Conservation (phyloP, 1,284 basidiomycete species). For the Apiotrichum gracile region DNA sequence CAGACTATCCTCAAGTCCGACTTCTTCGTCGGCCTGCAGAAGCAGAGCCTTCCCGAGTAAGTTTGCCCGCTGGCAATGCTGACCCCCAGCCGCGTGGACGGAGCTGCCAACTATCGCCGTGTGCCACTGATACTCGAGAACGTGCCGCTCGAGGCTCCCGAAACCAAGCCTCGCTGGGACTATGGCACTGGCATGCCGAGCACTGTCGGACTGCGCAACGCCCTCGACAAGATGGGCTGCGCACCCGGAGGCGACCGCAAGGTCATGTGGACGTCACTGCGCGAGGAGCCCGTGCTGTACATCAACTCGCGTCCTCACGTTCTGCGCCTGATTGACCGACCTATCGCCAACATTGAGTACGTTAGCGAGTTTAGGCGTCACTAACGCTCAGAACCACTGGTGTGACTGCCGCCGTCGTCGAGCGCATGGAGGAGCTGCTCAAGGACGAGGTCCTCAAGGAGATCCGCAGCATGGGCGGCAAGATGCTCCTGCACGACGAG, state of each 20-base stretch:
- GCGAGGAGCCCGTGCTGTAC: conserved; percentile 86
- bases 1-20: conserved; percentile 85
- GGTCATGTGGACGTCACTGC: conserved; percentile 84
- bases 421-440: conserved; percentile 83
- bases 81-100: conserved; percentile 70
- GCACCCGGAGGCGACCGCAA: conserved; percentile 63
- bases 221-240: conserved; percentile 74
- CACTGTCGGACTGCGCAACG: conserved; percentile 57
- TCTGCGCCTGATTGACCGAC: conserved; percentile 80
- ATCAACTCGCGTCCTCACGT: conserved; percentile 68
- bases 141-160: background rate
- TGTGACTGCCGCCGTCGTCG: conserved; percentile 85
- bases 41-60: conserved; percentile 87
- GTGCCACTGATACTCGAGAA: conserved; percentile 59
- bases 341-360: conserved; percentile 87
- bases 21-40: conserved; percentile 91
- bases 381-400: conserved; percentile 69
- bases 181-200: conserved; percentile 68
- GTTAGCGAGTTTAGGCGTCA: conserved; percentile 22
- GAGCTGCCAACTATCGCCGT: conserved; percentile 84
- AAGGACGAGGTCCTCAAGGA: conserved; percentile 87
- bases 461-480: conserved; percentile 64
- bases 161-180: conserved; percentile 57
- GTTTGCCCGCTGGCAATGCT: conserved; percentile 32
- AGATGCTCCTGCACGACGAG: conserved; percentile 91